Base-by-base conservation (phyloP, 1,139 yeast species). In the Lizanozyma gosingica region DNA sequence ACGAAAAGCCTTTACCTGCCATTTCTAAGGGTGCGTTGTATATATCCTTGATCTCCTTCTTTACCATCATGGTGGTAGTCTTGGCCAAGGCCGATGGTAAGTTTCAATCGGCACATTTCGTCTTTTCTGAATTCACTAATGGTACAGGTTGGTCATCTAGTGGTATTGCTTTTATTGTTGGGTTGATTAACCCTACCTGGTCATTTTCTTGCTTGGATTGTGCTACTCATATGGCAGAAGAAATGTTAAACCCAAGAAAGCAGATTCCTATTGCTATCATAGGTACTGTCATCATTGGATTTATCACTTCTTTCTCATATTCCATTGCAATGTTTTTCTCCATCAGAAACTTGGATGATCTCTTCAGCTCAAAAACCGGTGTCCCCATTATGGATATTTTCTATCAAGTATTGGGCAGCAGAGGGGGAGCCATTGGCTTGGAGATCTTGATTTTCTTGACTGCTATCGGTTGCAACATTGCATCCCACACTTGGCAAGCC, bases 401-500 rank as follows among this genome's bases (percentile, higher is more conserved):
- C 46, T 52, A 63, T 47, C 73, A 67, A 48, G 72, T 67, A 3
- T 52, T 67, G 40, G 45, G 52, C 11, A 56, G 54, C 39, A 63
- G 51, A 43, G 60, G 61, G n/a, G 72, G 73, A 17, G 73, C 72
- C 3, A 52, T 62, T 32, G 57, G 63, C 33, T 54, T 67, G 40
- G 65, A 65, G 29, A 48, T 56, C 15, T 55, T 67, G 47, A 56
- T 67, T 35, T 53, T 65, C 36, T 53, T 65, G 32, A 65, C 71
- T 34, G 71, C 70, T 17, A 54, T 61, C 43, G 69, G 69, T 11
- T 67, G 72, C 52, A 67, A 66, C 38, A 60, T 67, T 47, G 59
- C 70, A 4, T 63, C 69, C 22, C 71, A 66, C 46, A 66, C 72
- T 8, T 67, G 72, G 72, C 72, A 66, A 52, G 67, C 62, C 8